Evolutionary conservation across 2,329 filamentous ascomycete genomes (phyloP).

Genomic region (Colletotrichum orbiculare): DNA sequence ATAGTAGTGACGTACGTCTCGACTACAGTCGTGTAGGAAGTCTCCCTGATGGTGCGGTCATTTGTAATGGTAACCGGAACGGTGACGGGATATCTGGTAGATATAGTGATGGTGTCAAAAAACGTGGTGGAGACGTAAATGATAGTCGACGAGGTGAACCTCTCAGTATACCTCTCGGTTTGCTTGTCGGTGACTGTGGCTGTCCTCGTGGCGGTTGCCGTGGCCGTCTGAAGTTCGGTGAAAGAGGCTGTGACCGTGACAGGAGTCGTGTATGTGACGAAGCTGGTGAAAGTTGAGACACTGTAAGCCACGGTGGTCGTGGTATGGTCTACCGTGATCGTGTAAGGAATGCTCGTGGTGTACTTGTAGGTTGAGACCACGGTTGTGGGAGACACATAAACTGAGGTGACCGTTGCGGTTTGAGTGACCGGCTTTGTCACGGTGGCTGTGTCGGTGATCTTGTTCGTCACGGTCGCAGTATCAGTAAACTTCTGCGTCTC

Average conservation of each 20-base stretch:
- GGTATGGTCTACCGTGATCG: constrained; percentile 31
- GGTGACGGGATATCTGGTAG: constrained; percentile 37
- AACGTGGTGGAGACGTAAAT: constrained; percentile 30
- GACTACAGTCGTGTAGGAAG: constrained; percentile 20
- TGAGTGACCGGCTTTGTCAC: constrained; percentile 33
- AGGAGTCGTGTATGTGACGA: constrained; percentile 11
- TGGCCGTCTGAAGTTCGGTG: constrained; percentile 29
- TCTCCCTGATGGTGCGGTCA: constrained; percentile 26
- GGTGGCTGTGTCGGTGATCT: constrained; percentile 14
- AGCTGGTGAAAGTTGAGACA: constrained; percentile 23
- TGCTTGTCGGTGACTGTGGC: constrained; percentile 28
- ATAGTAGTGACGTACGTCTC: constrained; percentile 20
- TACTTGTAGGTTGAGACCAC: constrained; percentile 32
- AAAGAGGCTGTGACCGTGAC: constrained; percentile 34
- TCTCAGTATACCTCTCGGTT: constrained; percentile 23
- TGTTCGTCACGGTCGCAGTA: constrained; percentile 20
- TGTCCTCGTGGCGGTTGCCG: constrained; percentile 22
- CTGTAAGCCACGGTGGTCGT: constrained; percentile 26
- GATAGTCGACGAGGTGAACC: constrained; percentile 22
- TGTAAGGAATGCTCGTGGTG: constrained; percentile 34
- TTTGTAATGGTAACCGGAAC: constrained; percentile 35
- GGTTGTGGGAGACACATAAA: constrained; percentile 25
- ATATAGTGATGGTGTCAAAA: constrained; percentile 34
- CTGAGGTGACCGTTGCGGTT: constrained; percentile 26
- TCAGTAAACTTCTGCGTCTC: constrained; percentile 7